A percentile compares a stretch with the other conserved stretches of the same genome.
These are phyloP conservation scores for Gonapodya prolifera DNA, from an alignment of 192 early-diverging fungal genomes.

Conservation along the genomic window DNA sequence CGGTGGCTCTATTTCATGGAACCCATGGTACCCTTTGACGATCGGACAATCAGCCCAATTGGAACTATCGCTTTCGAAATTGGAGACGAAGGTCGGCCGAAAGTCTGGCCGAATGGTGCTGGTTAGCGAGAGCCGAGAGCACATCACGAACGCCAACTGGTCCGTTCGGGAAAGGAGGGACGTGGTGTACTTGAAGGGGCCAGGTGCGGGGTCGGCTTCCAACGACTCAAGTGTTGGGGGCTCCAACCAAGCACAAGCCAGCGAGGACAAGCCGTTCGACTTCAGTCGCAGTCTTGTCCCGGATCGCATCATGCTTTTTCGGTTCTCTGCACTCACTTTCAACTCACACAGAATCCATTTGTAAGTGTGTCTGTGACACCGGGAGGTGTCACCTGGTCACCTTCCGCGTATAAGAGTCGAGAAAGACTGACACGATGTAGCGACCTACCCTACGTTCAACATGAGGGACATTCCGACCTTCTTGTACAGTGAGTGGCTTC, in stretches of 20 bases:
- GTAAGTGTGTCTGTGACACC: neutral
- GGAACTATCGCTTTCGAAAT: neutral
- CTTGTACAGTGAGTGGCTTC: neutral
- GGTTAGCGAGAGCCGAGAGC: neutral
- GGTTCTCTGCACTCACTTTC: constrained; percentile 82
- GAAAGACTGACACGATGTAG: no score
- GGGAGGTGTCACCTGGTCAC: neutral
- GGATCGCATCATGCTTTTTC: constrained; percentile 50
- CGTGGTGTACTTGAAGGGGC: neutral
- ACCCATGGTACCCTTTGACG: constrained; percentile 37
- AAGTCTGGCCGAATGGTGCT: neutral
- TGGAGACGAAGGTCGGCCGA: neutral
- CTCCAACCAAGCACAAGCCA: neutral
- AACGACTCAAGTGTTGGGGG: neutral
- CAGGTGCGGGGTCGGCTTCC: neutral
- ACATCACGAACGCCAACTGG: neutral
- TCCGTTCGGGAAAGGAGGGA: neutral
- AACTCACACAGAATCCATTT: constrained; percentile 83
- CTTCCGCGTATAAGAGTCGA: neutral
- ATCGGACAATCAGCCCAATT: constrained; percentile 31
- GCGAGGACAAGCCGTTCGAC: neutral
- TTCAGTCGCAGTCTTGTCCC: neutral
- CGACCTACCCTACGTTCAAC: neutral
- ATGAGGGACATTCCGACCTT: neutral
- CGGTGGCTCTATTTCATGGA: constrained; percentile 44